Percentiles rank a stretch among this genome's conserved stretches.
Conservation (phyloP, 768 basidiomycete genomes). For the Collybiopsis luxurians region DNA sequence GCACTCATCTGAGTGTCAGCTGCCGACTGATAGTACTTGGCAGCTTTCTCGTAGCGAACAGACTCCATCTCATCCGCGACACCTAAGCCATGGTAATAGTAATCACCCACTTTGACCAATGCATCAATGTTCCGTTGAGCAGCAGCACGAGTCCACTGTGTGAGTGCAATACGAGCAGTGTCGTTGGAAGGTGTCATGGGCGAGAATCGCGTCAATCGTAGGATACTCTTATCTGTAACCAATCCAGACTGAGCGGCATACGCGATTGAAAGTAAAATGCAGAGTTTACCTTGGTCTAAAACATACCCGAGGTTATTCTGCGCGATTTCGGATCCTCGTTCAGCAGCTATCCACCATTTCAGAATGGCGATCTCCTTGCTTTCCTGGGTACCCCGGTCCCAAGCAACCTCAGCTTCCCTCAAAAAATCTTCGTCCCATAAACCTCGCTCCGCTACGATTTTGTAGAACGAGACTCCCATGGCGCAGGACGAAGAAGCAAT, state of each 20-base stretch:
- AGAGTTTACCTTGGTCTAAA: constrained; percentile 77
- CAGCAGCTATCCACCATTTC: constrained; percentile 94
- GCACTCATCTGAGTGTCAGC: constrained; percentile 92
- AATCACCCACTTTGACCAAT: constrained; percentile 96
- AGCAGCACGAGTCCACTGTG: constrained; percentile 94
- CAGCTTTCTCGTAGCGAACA: constrained; percentile 82
- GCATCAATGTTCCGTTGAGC: constrained; percentile 95
- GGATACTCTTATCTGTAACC: constrained; percentile 60
- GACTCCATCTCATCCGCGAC: constrained; percentile 65
- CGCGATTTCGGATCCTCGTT: constrained; percentile 86
- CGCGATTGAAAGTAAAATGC: not conserved
- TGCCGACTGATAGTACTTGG: constrained; percentile 91
- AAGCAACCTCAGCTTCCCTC: constrained; percentile 74
- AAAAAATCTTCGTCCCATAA: constrained; percentile 82
- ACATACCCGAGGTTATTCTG: constrained; percentile 95
- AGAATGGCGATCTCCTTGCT: constrained; percentile 84
- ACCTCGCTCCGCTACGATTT: constrained; percentile 88
- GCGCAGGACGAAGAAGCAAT: constrained; percentile 76
- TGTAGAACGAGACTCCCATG: constrained; percentile 90
- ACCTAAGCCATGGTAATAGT: constrained; percentile 90
- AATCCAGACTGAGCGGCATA: not conserved
- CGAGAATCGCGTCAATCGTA: constrained; percentile 66
- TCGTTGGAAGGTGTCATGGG: constrained; percentile 75
- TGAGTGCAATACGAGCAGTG: constrained; percentile 79
- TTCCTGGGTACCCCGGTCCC: constrained; percentile 66